Percentiles rank a stretch among this genome's conserved stretches.
Evolutionary conservation across 371 early-diverging fungal genomes (phyloP).

Genomic region (Mucor mucedo): DNA sequence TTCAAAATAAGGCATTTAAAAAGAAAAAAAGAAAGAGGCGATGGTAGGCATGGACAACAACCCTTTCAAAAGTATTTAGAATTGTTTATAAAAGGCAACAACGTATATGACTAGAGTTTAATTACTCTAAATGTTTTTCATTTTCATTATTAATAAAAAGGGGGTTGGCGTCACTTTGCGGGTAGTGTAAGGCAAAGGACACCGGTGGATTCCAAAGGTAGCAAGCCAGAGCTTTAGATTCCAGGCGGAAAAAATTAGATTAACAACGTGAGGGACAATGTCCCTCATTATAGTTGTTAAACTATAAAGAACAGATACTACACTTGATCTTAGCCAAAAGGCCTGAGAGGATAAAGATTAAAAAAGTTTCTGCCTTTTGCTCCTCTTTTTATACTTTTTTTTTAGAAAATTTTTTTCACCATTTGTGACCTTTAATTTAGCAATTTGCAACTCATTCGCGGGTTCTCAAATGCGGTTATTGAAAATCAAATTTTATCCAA

Average conservation of each 20-base stretch:
- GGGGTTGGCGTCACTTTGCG: constrained; percentile 46
- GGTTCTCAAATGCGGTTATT: no score
- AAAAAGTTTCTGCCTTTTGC: constrained; percentile 23
- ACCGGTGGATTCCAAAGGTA: constrained; percentile 40
- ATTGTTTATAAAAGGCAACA: no score
- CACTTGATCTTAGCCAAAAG: constrained; percentile 85
- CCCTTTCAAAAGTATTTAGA: no score
- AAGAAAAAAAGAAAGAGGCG: no score
- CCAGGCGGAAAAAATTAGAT: constrained; percentile 61
- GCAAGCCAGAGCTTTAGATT: constrained; percentile 45
- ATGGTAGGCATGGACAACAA: no score
- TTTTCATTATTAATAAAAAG: constrained; percentile 23
- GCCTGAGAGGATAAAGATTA: constrained; percentile 69
- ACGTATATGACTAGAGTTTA: no score
- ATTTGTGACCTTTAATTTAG: background rate
- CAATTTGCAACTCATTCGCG: no score
- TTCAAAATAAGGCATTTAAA: no score
- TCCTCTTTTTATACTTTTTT: constrained; percentile 41
- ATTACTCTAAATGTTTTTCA: constrained; percentile 10
- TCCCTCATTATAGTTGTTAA: constrained; percentile 70
- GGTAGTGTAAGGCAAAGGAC: constrained; percentile 50
- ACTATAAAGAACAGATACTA: constrained; percentile 86
- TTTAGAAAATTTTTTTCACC: background rate
- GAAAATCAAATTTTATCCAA: no score
- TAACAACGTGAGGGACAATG: constrained; percentile 56